Conservation (phyloP, 176 grass and related monocot species). For the Carex scoparia region DNA sequence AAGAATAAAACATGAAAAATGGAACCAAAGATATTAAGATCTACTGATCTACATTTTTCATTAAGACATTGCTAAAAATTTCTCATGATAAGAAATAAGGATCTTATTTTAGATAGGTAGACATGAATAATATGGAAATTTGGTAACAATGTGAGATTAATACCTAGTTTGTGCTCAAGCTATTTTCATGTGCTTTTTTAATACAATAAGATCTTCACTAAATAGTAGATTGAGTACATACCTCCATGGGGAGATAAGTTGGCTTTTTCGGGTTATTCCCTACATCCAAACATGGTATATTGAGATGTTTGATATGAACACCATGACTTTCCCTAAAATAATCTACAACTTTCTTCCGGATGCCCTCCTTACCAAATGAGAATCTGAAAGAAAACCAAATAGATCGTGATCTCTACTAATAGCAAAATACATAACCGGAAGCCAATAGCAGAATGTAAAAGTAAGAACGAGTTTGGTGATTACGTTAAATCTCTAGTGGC, state of each 20-base stretch:
- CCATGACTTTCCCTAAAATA: conserved; percentile 52
- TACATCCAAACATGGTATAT: conserved; percentile 61
- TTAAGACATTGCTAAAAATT: neutral
- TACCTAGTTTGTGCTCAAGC: neutral
- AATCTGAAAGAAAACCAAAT: neutral
- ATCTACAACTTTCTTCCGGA: conserved; percentile 11
- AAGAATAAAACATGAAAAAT: neutral
- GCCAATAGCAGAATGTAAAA: neutral
- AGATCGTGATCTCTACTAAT: neutral
- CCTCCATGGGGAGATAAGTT: conserved; percentile 82
- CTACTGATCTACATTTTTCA: too few species aligned
- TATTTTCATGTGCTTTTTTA: neutral
- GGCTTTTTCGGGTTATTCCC: conserved; percentile 41
- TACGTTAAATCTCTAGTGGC: conserved; percentile 32
- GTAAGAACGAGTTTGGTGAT: neutral
- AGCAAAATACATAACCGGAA: neutral
- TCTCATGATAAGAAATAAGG: neutral
- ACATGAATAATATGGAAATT: neutral
- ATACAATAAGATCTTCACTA: neutral
- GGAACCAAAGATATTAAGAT: neutral
- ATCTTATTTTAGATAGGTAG: neutral
- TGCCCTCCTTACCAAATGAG: neutral
- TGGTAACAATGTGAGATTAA: neutral
- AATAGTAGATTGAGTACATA: conserved; percentile 16
- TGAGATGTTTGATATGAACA: conserved; percentile 24